Evolutionary conservation across 2,329 filamentous ascomycete species (phyloP).

Genomic region (Didymella glomerata): DNA sequence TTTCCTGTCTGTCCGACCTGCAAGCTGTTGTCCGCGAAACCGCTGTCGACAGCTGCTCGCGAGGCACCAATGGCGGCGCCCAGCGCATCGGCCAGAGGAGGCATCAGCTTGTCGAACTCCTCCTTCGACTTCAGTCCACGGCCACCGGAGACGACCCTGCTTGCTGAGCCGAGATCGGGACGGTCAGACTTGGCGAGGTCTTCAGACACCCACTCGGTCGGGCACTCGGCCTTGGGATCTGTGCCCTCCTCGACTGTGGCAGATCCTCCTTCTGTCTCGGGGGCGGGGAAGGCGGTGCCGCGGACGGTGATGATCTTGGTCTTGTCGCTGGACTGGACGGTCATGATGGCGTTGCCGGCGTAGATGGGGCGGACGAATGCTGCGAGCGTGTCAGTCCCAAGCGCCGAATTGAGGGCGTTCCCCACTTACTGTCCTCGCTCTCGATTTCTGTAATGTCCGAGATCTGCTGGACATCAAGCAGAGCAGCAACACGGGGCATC

Average conservation of each 20-base stretch:
- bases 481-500: conserved; percentile 86
- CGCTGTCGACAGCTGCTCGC: conserved; percentile 93
- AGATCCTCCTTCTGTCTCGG: conserved; percentile 74
- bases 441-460: conserved; percentile 90
- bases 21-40: conserved; percentile 97
- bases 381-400: conserved; percentile 36
- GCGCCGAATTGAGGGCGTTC: neutral
- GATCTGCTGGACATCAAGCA: conserved; percentile 91
- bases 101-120: conserved; percentile 92
- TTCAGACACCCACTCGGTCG: conserved; percentile 91
- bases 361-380: conserved; percentile 96
- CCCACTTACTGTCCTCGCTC: conserved; percentile 76
- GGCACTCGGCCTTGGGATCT: conserved; percentile 78
- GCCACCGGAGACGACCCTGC: conserved; percentile 89
- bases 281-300: conserved; percentile 87
- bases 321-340: conserved; percentile 85
- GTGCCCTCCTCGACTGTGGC: conserved; percentile 81
- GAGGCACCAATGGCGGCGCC: conserved; percentile 97
- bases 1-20: conserved; percentile 99
- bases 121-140: conserved; percentile 97
- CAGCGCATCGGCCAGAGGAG: conserved; percentile 88
- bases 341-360: conserved; percentile 95
- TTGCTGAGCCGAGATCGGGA: conserved; percentile 89
- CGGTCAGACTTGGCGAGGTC: conserved; percentile 92
- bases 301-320: conserved; percentile 92